Base-by-base conservation (phyloP, 2,329 filamentous ascomycete genomes). In the Raffaelea arxii region DNA sequence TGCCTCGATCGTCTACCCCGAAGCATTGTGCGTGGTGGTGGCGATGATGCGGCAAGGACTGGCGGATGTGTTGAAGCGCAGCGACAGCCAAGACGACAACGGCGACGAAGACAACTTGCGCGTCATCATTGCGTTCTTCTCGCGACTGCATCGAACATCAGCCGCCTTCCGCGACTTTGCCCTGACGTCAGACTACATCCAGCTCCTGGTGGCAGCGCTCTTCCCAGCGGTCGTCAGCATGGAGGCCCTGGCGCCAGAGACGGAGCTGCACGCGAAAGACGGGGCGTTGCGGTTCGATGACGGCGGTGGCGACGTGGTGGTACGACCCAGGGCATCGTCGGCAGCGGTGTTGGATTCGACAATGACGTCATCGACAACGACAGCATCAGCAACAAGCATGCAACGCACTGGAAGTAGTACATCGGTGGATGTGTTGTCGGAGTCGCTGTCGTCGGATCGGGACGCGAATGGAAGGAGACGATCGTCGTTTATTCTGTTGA, bases 401-500 rank as follows among this genome's bases (percentile, higher is more conserved):
- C n/a, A n/a, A n/a, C n/a, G n/a, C n/a, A 49, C 46, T 16, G 46
- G 44, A 3, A 51, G 48, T 1, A 36, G 44, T 4, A 35, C 44
- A 6, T 44, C 47, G 25, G 21, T 48, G 2, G 32, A 10, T 23
- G n/a, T 7, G 22, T 6, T 23, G 23, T 6, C 5, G 21, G 4
- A n/a, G 32, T 4, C 35, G 24, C 16, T 64, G 62, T 36, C 57
- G 55, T 16, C 59, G 6, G 16, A 32, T 0, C 77, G 27, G 9
- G 9, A 30, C 14, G 14, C 80, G 6, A 78, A 81, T 19, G 70
- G 94, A 23, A 80, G 83, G 27, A 80, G 90, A 55, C 84, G 86
- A 2, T 96, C 91, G 0, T 96, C 91, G 0, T 98, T 97, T 60
- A 82, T 97, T 25, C 75, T 98, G 2, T 72, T 98, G 21, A 89